Evolutionary conservation across 371 early-diverging fungal species (phyloP), one percentile per base, ranked within the genome.

Genomic region (Mucor velutinosus): DNA sequence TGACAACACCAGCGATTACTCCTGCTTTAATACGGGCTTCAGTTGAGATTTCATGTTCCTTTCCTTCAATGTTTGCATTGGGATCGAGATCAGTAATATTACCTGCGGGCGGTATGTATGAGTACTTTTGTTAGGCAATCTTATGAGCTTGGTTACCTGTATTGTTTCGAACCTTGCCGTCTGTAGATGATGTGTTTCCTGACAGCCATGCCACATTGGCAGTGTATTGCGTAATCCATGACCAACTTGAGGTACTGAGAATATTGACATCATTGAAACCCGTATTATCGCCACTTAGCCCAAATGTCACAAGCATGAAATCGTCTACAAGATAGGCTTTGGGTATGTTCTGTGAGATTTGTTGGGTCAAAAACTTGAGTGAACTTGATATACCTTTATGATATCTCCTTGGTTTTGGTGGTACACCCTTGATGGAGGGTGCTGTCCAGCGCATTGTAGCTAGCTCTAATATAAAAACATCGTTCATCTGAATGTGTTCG

Each of bases 381-480:
- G 21, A 3, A 8, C 21, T 0, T 15, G 15, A 63, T 11, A 33
- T 68, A 75, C 81, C 76, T 75, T 78, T 68, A 59, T 81, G 81
- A 47, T 78, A 76, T 70, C 67, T 76, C 41, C 81, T 72, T 25
- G 81, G 81, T 25, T 70, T 65, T 14, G 81, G 81, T 17, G 77
- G 76, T 3, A 74, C 69, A 17, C 79, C 79, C 27, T 62, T 64
- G 33, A 78, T 66, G 7, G 72, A 65, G 12, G 81, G 81, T 23
- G 81, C 74, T 7, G 67, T 71, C 81, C 81, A 81, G 19, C 73
- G 70, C 71, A 78, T 73, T 4, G 76, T 75, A 17, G 65, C 53
- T 12, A 81, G 47, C 14, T 78, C 74, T 17, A 81, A 53, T 37
- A 75, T 70, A 60, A 81, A 81, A 0, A 81, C 72, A 60, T 81